Evolutionary conservation across 2,329 filamentous ascomycete genomes (phyloP).

Genomic region (Alternaria dauci): DNA sequence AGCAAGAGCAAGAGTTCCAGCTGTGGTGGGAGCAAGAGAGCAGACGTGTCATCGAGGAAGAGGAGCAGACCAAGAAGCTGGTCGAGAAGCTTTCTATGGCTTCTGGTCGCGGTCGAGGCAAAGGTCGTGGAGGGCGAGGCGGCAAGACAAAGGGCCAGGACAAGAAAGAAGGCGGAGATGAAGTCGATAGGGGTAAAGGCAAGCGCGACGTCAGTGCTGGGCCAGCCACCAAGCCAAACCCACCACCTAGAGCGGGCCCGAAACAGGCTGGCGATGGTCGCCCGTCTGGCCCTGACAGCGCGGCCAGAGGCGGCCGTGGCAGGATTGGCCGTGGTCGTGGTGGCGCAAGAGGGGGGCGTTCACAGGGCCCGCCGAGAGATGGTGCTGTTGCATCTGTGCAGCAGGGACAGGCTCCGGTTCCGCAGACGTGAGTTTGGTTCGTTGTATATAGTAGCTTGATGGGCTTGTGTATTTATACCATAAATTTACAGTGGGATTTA

Average conservation of each 20-base stretch:
- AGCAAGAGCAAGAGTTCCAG: constrained; percentile 95
- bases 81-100: constrained; percentile 37
- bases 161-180: constrained; percentile 33
- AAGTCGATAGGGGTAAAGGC: constrained; percentile 25
- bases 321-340: constrained; percentile 32
- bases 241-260: constrained; percentile 11
- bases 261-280: constrained; percentile 20
- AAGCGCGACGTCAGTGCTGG: constrained; percentile 21
- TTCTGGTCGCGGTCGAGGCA: constrained; percentile 37
- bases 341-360: constrained; percentile 35
- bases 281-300: constrained; percentile 12
- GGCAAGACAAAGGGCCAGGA: constrained; percentile 33
- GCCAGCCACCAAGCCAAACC: constrained; percentile 1
- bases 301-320: constrained; percentile 27
- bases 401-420: neutral
- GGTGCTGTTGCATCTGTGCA: neutral
- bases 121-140: constrained; percentile 25
- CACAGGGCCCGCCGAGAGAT: constrained; percentile 25
- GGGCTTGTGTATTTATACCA: neutral
- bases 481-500: neutral
- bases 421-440: neutral
- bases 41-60: constrained; percentile 71
- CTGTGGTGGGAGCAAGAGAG: constrained; percentile 95
- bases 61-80: constrained; percentile 53
- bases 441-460: neutral